Conservation (phyloP, 75 land plant species). For the Pseudotsuga menziesii region DNA sequence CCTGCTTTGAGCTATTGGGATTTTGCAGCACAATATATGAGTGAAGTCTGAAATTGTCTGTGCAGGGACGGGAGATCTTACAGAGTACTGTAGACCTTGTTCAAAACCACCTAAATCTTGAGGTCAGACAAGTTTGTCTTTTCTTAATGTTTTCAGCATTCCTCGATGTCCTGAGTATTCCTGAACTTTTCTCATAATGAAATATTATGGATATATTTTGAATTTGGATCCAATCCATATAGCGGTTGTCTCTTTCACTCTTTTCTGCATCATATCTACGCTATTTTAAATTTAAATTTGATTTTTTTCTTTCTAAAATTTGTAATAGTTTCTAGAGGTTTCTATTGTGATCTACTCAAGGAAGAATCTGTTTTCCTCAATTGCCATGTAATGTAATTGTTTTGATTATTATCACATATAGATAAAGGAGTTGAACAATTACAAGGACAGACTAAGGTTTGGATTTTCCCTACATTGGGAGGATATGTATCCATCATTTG, state of each 20-base stretch:
- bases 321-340: too few relatives aligned
- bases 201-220: not conserved
- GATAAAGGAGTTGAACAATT: too few relatives aligned
- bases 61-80: constrained; percentile 91
- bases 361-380: too few relatives aligned
- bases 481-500: too few relatives aligned
- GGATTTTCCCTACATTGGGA: too few relatives aligned
- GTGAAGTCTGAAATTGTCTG: not conserved
- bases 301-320: too few relatives aligned
- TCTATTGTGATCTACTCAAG: too few relatives aligned
- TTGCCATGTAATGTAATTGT: too few relatives aligned
- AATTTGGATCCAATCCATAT: not conserved
- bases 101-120: constrained; percentile 74
- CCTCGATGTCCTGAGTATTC: not conserved
- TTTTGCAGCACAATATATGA: not conserved
- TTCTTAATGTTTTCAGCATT: not conserved
- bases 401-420: too few relatives aligned
- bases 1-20: not conserved
- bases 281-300: too few relatives aligned
- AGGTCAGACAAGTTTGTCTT: constrained; percentile 41
- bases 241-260: not conserved
- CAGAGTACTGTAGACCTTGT: constrained; percentile 99
- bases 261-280: not conserved
- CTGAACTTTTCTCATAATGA: not conserved
- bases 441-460: too few relatives aligned